These are phyloP conservation scores for Eucalyptus camaldulensis DNA, from an alignment of 345 rosid species.

Conservation along the genomic window DNA sequence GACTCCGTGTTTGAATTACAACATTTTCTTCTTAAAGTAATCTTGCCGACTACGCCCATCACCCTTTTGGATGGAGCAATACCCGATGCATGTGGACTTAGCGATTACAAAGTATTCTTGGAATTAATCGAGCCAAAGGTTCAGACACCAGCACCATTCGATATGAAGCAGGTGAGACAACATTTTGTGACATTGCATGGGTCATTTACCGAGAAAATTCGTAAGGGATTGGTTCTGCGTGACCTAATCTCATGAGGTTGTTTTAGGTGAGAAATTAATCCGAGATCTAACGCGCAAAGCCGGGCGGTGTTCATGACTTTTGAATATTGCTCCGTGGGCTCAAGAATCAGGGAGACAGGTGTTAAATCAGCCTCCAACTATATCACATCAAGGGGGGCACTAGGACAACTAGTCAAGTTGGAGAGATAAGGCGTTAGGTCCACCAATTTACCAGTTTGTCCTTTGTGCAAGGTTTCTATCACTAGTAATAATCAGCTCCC, in stretches of 20 bases:
- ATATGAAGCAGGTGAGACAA: neutral
- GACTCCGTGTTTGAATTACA: neutral
- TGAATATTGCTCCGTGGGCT: neutral
- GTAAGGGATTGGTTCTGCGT: neutral
- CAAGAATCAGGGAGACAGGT: neutral
- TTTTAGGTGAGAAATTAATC: neutral
- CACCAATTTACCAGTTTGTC: neutral
- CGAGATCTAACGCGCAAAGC: neutral
- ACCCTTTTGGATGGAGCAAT: neutral
- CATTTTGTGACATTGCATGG: neutral
- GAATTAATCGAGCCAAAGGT: neutral
- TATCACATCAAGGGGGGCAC: neutral
- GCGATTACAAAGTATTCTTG: neutral
- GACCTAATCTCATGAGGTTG: neutral
- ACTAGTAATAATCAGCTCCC: neutral
- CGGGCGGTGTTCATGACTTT: neutral
- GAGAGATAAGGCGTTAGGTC: neutral
- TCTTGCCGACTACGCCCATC: neutral
- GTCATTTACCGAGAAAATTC: neutral
- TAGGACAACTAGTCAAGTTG: neutral
- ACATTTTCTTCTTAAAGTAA: neutral
- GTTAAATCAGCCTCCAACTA: neutral
- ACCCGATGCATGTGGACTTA: neutral
- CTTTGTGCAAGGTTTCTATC: neutral
- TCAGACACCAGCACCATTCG: neutral